Conservation (phyloP, 176 grass and related monocot species). For the Cocos nucifera region DNA sequence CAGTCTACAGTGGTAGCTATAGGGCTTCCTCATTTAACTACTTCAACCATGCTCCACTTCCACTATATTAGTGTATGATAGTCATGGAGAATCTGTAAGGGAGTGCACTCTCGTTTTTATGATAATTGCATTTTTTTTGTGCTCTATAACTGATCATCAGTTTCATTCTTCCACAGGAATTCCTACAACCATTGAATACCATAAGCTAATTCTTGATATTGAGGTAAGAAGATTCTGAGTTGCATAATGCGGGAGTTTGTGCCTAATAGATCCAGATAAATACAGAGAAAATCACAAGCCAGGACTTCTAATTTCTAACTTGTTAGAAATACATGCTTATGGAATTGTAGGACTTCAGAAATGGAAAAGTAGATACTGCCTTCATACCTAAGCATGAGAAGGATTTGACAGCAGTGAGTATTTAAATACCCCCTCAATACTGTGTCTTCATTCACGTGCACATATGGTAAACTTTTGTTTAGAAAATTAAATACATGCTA, state of each 20-base stretch:
- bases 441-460: too few relatives aligned
- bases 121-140: not conserved
- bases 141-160: not conserved
- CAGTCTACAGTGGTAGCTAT: too few relatives aligned
- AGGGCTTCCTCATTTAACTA: too few relatives aligned
- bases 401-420: conserved; percentile 40
- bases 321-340: not conserved
- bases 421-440: not conserved
- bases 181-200: conserved; percentile 51
- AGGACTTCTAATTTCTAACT: too few relatives aligned
- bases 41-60: too few relatives aligned
- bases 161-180: conserved; percentile 26
- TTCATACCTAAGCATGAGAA: conserved; percentile 49
- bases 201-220: conserved; percentile 39
- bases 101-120: too few relatives aligned
- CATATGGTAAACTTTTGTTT: too few relatives aligned
- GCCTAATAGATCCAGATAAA: too few relatives aligned
- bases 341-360: conserved; percentile 36
- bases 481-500: too few relatives aligned
- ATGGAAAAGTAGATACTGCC: conserved; percentile 40
- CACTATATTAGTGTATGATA: too few relatives aligned
- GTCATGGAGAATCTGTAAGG: too few relatives aligned
- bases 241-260: not conserved
- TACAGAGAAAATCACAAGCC: too few relatives aligned
- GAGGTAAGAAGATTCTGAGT: conserved; percentile 17